Percentiles rank a stretch among this genome's conserved stretches.
Evolutionary conservation across 2,329 filamentous ascomycete species (phyloP).

Genomic region (Ilyonectria robusta): DNA sequence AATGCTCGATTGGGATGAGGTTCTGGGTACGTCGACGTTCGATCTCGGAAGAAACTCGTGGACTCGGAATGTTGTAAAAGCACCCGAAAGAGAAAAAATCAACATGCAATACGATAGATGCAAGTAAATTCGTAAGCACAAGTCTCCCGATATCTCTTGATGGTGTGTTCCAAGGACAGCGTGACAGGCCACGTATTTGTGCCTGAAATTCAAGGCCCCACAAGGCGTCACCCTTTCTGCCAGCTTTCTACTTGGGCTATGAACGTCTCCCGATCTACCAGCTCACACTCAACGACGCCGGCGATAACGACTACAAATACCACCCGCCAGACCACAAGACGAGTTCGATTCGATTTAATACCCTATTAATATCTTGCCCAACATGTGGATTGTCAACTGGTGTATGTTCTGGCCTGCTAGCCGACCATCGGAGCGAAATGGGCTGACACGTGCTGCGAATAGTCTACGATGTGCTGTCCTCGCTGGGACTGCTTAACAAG

Average conservation of each 20-base stretch:
- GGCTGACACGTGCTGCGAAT: constrained; percentile 53
- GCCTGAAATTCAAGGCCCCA: constrained; percentile 46
- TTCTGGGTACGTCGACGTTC: no score
- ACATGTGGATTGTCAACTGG: constrained; percentile 97
- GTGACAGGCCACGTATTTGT: constrained; percentile 40
- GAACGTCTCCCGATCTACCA: constrained; percentile 40
- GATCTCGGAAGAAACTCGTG: background rate
- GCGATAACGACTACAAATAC: constrained; percentile 44
- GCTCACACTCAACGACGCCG: constrained; percentile 41
- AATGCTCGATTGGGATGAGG: background rate
- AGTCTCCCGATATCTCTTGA: constrained; percentile 21
- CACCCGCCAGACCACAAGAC: constrained; percentile 30
- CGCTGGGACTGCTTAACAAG: constrained; percentile 92
- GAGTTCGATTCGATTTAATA: constrained; percentile 41
- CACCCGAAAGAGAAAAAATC: background rate
- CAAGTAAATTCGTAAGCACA: constrained; percentile 2
- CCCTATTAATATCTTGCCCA: constrained; percentile 51
- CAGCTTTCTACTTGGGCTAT: constrained; percentile 46
- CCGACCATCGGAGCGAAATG: constrained; percentile 30
- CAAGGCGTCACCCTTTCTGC: constrained; percentile 46
- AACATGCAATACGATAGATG: constrained; percentile 6
- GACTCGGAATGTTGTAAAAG: background rate
- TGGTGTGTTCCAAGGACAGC: constrained; percentile 36
- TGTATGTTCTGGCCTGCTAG: constrained; percentile 71
- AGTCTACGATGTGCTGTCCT: constrained; percentile 92